Percentiles rank a stretch among this genome's conserved stretches.
Evolutionary conservation across 306 rosid species (phyloP).

Genomic region (Hippophae rhamnoides): DNA sequence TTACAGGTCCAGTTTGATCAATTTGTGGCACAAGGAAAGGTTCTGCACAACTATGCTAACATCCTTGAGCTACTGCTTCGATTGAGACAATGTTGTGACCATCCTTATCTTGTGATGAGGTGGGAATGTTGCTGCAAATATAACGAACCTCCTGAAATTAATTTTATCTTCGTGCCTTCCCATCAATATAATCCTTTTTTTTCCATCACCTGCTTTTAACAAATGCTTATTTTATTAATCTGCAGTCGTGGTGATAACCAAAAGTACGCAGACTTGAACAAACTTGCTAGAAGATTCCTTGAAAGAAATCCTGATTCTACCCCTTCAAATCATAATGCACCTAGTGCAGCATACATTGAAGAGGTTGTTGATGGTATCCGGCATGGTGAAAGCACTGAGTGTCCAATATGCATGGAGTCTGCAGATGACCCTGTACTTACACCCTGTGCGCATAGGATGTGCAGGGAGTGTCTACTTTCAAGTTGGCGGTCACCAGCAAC

Average conservation of each 20-base stretch:
- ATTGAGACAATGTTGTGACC: slow-evolving; percentile 85
- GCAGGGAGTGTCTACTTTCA: slow-evolving; percentile 67
- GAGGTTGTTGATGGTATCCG: slow-evolving; percentile 56
- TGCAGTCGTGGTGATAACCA: slow-evolving; percentile 43
- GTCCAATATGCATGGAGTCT: slow-evolving; percentile 78
- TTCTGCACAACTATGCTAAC: slow-evolving; percentile 63
- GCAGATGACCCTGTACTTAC: slow-evolving; percentile 88
- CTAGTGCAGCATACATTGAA: slow-evolving; percentile 46
- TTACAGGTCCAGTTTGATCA: slow-evolving; percentile 75
- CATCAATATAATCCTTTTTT: not conserved
- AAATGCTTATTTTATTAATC: slow-evolving; percentile 7
- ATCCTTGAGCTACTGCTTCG: slow-evolving; percentile 80
- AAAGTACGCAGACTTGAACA: slow-evolving; percentile 40
- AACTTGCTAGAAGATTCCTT: slow-evolving; percentile 48
- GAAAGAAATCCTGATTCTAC: slow-evolving; percentile 26
- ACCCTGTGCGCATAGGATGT: slow-evolving; percentile 81
- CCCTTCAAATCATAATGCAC: slow-evolving; percentile 20
- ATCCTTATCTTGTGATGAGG: slow-evolving; percentile 80
- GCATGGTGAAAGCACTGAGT: slow-evolving; percentile 48
- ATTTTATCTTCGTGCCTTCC: not conserved
- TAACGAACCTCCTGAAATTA: slow-evolving; percentile 3
- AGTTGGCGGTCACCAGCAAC: slow-evolving; percentile 51
- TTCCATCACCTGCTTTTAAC: slow-evolving; percentile 16
- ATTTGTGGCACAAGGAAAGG: slow-evolving; percentile 74
- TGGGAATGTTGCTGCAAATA: slow-evolving; percentile 15